phyloP scores from a whole-genome alignment of 2,329 filamentous ascomycete genomes.

The Ceratocystis harringtonii region DNA sequence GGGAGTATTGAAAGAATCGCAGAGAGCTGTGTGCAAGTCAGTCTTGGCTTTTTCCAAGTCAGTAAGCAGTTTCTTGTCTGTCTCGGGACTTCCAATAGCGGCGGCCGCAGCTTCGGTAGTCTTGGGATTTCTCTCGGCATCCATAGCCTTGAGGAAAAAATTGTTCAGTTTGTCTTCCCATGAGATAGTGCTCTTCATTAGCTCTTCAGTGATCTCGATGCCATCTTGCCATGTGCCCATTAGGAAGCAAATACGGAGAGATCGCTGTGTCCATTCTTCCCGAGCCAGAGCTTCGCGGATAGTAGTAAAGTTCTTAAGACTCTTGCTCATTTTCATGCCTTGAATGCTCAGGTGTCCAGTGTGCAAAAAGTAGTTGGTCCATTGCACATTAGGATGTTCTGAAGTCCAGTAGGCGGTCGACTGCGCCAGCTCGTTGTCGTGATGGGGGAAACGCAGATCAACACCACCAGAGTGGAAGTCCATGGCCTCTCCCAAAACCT shows the following conservation, averaged over 20 bases:
- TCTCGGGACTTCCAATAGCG: constrained; percentile 16
- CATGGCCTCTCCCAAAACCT: constrained; percentile 68
- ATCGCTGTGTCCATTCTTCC: constrained; percentile 56
- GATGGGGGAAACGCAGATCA: constrained; percentile 81
- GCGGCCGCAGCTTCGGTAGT: constrained; percentile 10
- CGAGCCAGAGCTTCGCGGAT: constrained; percentile 64
- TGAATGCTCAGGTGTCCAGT: constrained; percentile 81
- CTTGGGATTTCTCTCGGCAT: constrained; percentile 14
- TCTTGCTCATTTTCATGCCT: constrained; percentile 92
- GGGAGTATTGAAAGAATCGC: constrained; percentile 79
- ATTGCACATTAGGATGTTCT: constrained; percentile 34
- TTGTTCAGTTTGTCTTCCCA: constrained; percentile 18
- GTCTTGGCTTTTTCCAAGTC: constrained; percentile 39
- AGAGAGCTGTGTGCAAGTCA: constrained; percentile 44
- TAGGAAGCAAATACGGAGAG: constrained; percentile 72
- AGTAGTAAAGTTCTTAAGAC: constrained; percentile 87
- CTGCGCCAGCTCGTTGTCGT: constrained; percentile 77
- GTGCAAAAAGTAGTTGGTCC: constrained; percentile 93
- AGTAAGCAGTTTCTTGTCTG: constrained; percentile 24
- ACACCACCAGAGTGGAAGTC: constrained; percentile 90
- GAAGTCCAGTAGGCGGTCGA: constrained; percentile 59
- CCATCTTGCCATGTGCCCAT: constrained; percentile 82
- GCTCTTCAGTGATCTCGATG: constrained; percentile 75
- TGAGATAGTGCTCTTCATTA: constrained; percentile 31
- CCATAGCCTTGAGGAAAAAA: constrained; percentile 17